These are phyloP conservation scores for Cerrena zonata DNA, from an alignment of 1,284 basidiomycete genomes.

Conservation along the genomic window DNA sequence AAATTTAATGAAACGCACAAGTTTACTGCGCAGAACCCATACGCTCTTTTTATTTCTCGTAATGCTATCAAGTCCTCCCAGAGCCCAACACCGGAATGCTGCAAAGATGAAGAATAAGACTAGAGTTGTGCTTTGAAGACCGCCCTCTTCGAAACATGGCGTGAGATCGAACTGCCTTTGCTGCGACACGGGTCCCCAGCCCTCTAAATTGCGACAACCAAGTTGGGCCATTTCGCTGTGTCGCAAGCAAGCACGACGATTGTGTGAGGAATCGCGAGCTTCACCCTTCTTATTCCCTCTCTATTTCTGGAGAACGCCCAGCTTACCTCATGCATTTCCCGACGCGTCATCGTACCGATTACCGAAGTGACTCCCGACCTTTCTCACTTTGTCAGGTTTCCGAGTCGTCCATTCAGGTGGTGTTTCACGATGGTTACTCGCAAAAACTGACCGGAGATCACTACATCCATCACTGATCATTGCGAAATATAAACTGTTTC, in stretches of 20 bases:
- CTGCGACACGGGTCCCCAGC: conserved; percentile 60
- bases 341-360: no score
- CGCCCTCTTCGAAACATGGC: conserved; percentile 76
- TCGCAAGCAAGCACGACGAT: conserved; percentile 24
- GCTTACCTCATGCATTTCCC: neutral
- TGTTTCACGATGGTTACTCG: no score
- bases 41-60: conserved; percentile 34
- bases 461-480: no score
- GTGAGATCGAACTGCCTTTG: conserved; percentile 73
- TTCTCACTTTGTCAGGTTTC: no score
- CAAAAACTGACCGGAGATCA: no score
- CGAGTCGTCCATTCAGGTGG: no score
- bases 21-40: conserved; percentile 51
- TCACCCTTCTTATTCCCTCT: neutral
- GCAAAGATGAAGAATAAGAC: conserved; percentile 42
- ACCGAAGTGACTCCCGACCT: no score
- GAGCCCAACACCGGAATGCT: conserved; percentile 31
- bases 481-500: no score
- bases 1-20: conserved; percentile 44
- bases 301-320: neutral
- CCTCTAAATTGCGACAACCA: conserved; percentile 48
- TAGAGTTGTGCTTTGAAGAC: conserved; percentile 54
- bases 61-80: conserved; percentile 24
- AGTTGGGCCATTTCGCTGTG: conserved; percentile 16
- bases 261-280: conserved; percentile 23